phyloP scores from a whole-genome alignment of 2,329 filamentous ascomycete species.

The Sclerotinia sclerotiorum region DNA sequence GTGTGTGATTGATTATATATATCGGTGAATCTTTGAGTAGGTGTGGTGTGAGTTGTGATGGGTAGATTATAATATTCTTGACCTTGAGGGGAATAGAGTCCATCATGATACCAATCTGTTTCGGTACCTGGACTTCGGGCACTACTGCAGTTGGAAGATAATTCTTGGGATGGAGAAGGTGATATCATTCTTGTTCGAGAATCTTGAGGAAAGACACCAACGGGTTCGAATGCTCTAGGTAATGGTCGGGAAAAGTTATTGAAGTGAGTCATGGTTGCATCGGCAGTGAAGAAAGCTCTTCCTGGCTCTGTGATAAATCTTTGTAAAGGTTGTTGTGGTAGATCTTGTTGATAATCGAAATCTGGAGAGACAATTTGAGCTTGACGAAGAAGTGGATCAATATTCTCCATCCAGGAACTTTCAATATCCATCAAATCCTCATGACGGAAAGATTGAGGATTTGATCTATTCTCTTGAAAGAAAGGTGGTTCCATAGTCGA shows the following conservation, averaged over 20 bases:
- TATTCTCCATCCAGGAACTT: slow-evolving; percentile 25
- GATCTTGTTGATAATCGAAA: slow-evolving; percentile 21
- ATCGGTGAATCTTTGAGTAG: slow-evolving; percentile 25
- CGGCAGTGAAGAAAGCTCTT: slow-evolving; percentile 27
- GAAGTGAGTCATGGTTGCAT: slow-evolving; percentile 9
- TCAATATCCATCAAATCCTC: slow-evolving; percentile 24
- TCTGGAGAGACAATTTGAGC: slow-evolving; percentile 10
- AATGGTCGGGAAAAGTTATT: slow-evolving; percentile 15
- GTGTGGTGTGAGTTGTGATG: slow-evolving; percentile 16
- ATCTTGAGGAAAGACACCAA: slow-evolving; percentile 28
- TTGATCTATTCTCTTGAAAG: slow-evolving; percentile 23
- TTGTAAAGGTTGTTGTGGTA: slow-evolving; percentile 29
- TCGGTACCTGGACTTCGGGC: slow-evolving; percentile 31
- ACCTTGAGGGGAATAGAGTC: slow-evolving; percentile 26
- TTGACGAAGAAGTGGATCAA: slow-evolving; percentile 29
- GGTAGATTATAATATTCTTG: slow-evolving; percentile 26
- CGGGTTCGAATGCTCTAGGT: slow-evolving; percentile 25
- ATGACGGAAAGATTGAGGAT: slow-evolving; percentile 22
- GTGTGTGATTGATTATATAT: background rate
- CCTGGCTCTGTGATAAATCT: slow-evolving; percentile 30
- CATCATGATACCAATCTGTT: slow-evolving; percentile 28
- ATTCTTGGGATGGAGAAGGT: slow-evolving; percentile 33
- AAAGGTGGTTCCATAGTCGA: slow-evolving; percentile 21
- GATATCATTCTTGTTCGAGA: slow-evolving; percentile 29
- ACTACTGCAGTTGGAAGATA: slow-evolving; percentile 31